Percentiles rank a stretch among this genome's conserved stretches.
Evolutionary conservation across 257 asterid genomes (phyloP).

Genomic region (Phtheirospermum japonicum): DNA sequence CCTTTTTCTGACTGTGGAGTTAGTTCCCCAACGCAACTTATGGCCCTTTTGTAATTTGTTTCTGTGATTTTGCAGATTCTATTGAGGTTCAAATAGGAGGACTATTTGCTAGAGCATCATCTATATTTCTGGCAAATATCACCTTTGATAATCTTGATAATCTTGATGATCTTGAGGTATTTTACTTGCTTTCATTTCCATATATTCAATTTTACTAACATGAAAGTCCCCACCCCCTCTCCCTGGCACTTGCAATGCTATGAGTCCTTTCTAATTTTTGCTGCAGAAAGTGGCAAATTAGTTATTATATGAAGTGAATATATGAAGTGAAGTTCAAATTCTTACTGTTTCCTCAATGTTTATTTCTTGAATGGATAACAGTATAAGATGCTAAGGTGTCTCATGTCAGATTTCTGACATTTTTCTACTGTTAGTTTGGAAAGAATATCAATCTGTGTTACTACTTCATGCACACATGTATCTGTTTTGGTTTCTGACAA

Average conservation of each 20-base stretch:
- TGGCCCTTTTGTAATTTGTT: slow-evolving; percentile 22
- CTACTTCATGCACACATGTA: neutral
- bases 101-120: slow-evolving; percentile 68
- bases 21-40: slow-evolving; percentile 18
- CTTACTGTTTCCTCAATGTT: neutral
- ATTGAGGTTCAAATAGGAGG: slow-evolving; percentile 61
- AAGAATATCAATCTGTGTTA: neutral
- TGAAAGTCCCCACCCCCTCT: slow-evolving; percentile 6
- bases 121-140: slow-evolving; percentile 63
- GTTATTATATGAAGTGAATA: slow-evolving; percentile 5
- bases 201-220: neutral
- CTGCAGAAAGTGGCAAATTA: neutral
- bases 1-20: slow-evolving; percentile 13
- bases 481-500: slow-evolving; percentile 7
- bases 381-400: slow-evolving; percentile 1
- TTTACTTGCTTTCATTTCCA: slow-evolving; percentile 8
- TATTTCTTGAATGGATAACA: slow-evolving; percentile 7
- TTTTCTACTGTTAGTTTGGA: neutral
- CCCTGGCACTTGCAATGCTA: slow-evolving; percentile 15
- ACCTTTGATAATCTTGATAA: slow-evolving; percentile 59
- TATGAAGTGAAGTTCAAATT: slow-evolving; percentile 18
- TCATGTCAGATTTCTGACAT: slow-evolving; percentile 11
- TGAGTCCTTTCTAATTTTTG: slow-evolving; percentile 3
- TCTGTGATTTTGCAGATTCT: slow-evolving; percentile 54
- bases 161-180: slow-evolving; percentile 76